phyloP scores from a whole-genome alignment of 2,329 filamentous ascomycete genomes.

The Metarhizium humberi region DNA sequence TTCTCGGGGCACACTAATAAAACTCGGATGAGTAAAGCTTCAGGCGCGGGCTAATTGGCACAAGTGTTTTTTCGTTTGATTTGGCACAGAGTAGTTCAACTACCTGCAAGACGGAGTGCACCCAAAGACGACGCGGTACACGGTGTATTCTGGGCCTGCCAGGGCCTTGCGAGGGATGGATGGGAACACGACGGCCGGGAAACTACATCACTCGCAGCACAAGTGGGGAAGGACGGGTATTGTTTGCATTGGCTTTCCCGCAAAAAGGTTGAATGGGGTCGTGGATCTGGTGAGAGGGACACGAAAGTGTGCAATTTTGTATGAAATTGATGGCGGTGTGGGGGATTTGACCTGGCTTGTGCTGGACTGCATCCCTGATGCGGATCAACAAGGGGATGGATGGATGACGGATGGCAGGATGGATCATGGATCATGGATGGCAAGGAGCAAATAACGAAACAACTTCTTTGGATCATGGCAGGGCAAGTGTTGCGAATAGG shows the following conservation, averaged over 20 bases:
- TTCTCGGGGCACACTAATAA: background rate
- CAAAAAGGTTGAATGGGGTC: background rate
- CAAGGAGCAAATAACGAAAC: background rate
- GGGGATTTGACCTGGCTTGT: background rate
- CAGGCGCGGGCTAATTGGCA: background rate
- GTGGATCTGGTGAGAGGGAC: background rate
- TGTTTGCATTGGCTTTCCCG: background rate
- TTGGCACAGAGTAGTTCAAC: background rate
- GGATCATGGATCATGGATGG: background rate
- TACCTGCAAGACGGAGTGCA: too few relatives aligned
- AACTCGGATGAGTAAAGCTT: background rate
- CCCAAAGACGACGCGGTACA: too few relatives aligned
- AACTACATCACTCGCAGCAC: conserved; percentile 4
- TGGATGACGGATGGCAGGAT: background rate
- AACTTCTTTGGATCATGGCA: too few relatives aligned
- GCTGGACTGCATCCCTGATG: background rate
- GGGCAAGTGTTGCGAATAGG: too few relatives aligned
- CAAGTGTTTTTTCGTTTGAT: background rate
- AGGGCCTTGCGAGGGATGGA: background rate
- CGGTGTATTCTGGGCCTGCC: background rate
- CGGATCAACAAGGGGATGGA: background rate
- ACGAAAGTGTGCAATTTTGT: background rate
- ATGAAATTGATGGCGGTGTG: background rate
- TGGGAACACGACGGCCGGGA: conserved; percentile 1
- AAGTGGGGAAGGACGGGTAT: conserved; percentile 3